Evolutionary conservation across 768 basidiomycete genomes (phyloP).

Genomic region (Termitomyces sp.): DNA sequence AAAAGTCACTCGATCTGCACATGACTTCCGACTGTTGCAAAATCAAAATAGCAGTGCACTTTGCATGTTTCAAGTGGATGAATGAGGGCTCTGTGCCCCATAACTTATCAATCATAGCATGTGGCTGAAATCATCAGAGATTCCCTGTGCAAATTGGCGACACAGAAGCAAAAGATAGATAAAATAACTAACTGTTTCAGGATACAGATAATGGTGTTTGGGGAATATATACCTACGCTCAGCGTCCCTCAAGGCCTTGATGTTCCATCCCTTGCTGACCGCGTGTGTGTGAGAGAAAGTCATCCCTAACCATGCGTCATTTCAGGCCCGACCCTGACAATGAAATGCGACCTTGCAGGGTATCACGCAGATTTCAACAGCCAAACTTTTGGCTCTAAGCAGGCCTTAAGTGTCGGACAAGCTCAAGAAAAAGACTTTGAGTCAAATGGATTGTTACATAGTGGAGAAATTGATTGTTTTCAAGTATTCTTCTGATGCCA

Average conservation of each 20-base stretch:
- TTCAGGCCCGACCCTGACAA: neutral
- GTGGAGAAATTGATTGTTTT: neutral
- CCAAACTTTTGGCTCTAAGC: neutral
- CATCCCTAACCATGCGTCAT: neutral
- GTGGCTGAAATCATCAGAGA: neutral
- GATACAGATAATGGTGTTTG: neutral
- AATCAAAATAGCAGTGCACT: neutral
- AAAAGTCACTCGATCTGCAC: neutral
- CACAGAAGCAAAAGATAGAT: neutral
- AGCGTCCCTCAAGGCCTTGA: too few species aligned
- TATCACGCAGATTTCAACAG: neutral
- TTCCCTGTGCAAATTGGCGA: neutral
- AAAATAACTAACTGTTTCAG: neutral
- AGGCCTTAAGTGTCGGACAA: neutral
- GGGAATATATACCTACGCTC: neutral
- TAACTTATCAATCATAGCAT: neutral
- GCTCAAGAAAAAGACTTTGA: neutral
- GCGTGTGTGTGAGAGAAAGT: neutral
- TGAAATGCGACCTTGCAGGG: neutral
- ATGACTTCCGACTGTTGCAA: too few species aligned
- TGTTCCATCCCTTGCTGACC: neutral
- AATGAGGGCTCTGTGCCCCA: neutral
- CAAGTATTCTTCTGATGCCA: neutral
- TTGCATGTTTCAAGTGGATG: neutral
- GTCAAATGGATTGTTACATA: neutral